These are phyloP conservation scores for Wickerhamomyces bisporus DNA, from an alignment of 805 yeast genomes.

Conservation along the genomic window DNA sequence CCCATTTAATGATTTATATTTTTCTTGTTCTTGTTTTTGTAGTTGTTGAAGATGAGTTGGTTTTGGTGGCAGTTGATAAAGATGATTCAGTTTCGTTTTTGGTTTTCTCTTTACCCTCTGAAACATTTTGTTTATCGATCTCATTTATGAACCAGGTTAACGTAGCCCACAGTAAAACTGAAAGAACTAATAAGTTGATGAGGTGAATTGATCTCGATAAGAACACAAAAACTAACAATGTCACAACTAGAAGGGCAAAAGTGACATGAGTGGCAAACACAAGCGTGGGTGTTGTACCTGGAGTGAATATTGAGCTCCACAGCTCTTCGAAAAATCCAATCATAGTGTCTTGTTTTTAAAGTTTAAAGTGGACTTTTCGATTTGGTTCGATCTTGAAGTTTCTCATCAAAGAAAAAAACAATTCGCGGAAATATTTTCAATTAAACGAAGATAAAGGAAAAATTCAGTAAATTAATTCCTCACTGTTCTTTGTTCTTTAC, in stretches of 20 bases:
- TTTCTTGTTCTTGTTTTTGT: slow-evolving; percentile 5
- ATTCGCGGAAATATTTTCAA: too few relatives aligned
- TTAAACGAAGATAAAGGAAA: too few relatives aligned
- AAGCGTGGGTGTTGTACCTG: slow-evolving; percentile 89
- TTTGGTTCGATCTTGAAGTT: too few relatives aligned
- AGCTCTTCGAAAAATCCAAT: slow-evolving; percentile 52
- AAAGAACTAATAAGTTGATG: slow-evolving; percentile 48
- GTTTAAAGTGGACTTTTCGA: too few relatives aligned
- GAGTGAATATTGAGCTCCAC: slow-evolving; percentile 89
- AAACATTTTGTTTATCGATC: slow-evolving; percentile 35
- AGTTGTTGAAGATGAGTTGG: neutral
- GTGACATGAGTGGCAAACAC: slow-evolving; percentile 86
- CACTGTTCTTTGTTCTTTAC: too few relatives aligned
- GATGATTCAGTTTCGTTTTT: neutral
- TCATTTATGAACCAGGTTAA: slow-evolving; percentile 88
- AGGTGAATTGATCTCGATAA: slow-evolving; percentile 65
- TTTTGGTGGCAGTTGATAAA: neutral
- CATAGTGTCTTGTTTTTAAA: too few relatives aligned
- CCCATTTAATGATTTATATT: slow-evolving; percentile 1
- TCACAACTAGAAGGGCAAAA: slow-evolving; percentile 56
- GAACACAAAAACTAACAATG: slow-evolving; percentile 54
- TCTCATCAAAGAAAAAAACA: too few relatives aligned
- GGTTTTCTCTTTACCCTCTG: slow-evolving; percentile 25
- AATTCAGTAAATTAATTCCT: too few relatives aligned
- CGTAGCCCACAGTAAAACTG: slow-evolving; percentile 65